Conservation (phyloP, 805 yeast species). For the Torulaspora franciscae region DNA sequence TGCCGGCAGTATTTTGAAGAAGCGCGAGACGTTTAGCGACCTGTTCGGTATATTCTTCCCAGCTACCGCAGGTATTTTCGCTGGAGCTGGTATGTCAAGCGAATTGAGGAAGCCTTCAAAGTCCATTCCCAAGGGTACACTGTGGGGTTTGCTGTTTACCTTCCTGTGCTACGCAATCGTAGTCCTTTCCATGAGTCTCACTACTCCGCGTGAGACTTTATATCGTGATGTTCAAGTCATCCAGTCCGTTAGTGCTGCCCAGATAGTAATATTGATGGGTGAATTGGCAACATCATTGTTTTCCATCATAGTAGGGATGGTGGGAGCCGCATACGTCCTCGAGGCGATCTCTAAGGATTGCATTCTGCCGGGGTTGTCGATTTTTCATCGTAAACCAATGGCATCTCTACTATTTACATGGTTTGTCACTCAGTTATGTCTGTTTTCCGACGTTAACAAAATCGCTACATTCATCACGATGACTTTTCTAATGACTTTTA, state of each 20-base stretch:
- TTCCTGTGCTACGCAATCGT: slow-evolving; percentile 75
- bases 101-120: slow-evolving; percentile 80
- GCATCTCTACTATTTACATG: slow-evolving; percentile 71
- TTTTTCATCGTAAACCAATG: slow-evolving; percentile 62
- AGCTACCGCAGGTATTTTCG: slow-evolving; percentile 97
- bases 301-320: slow-evolving; percentile 90
- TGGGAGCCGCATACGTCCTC: slow-evolving; percentile 88
- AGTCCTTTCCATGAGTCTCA: slow-evolving; percentile 69
- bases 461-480: slow-evolving; percentile 94
- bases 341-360: slow-evolving; percentile 89
- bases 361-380: slow-evolving; percentile 71
- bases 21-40: slow-evolving; percentile 72
- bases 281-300: slow-evolving; percentile 87
- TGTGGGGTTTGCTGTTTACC: slow-evolving; percentile 75
- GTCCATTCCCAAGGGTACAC: slow-evolving; percentile 90
- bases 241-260: slow-evolving; percentile 71
- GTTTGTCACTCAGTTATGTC: slow-evolving; percentile 74
- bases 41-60: slow-evolving; percentile 95
- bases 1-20: slow-evolving; percentile 69
- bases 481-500: slow-evolving; percentile 95
- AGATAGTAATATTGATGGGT: slow-evolving; percentile 71
- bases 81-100: slow-evolving; percentile 99
- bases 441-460: slow-evolving; percentile 86
- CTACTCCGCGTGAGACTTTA: slow-evolving; percentile 75
- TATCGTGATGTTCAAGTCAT: slow-evolving; percentile 77